Evolutionary conservation across 2,329 filamentous ascomycete species (phyloP).

Genomic region (Nothopassalora personata): DNA sequence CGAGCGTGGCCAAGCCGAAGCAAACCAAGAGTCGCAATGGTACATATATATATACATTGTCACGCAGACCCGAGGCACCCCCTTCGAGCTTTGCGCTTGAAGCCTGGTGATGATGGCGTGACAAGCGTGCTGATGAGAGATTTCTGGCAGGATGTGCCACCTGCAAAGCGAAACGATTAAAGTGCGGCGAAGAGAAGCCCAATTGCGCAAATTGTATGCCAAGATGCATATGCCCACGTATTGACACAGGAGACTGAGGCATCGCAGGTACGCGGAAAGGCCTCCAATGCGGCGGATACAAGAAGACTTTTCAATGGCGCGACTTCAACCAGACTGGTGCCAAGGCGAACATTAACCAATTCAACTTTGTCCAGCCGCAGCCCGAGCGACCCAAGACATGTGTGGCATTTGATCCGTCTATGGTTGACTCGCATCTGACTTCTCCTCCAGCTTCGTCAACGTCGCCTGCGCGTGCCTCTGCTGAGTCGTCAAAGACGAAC

Average conservation of each 20-base stretch:
- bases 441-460: conserved; percentile 11
- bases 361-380: neutral
- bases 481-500: conserved; percentile 14
- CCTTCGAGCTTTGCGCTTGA: neutral
- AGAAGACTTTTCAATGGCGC: conserved; percentile 71
- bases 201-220: conserved; percentile 16
- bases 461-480: conserved; percentile 16
- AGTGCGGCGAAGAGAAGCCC: conserved; percentile 67
- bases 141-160: conserved; percentile 58
- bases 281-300: conserved; percentile 60
- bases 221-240: neutral
- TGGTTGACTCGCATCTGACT: conserved; percentile 5
- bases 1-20: conserved; percentile 52
- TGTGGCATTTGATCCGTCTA: conserved; percentile 13
- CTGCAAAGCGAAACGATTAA: conserved; percentile 67
- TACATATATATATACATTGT: conserved; percentile 38
- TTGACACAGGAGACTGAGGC: neutral
- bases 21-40: conserved; percentile 72
- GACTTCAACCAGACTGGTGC: conserved; percentile 61
- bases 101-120: conserved; percentile 5
- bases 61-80: conserved; percentile 1
- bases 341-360: conserved; percentile 39
- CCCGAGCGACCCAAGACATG: conserved; percentile 42
- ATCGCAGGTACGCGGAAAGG: conserved; percentile 58
- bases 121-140: conserved; percentile 20